Conservation (phyloP, 2,329 filamentous ascomycete genomes). For the Penicillium italicum region DNA sequence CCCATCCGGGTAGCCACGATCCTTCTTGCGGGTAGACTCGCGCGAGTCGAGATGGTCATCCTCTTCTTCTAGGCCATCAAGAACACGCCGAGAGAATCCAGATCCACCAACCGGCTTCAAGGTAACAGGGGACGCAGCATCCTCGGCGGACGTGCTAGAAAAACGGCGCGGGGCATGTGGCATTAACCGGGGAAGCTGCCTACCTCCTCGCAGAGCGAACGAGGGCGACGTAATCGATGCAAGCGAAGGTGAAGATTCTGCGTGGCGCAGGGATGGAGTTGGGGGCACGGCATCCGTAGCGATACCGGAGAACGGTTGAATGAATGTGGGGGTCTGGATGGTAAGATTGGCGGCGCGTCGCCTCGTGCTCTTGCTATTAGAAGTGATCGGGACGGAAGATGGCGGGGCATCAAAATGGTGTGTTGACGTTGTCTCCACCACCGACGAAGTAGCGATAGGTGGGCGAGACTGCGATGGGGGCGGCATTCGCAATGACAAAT, state of each 20-base stretch:
- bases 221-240: conserved; percentile 52
- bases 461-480: conserved; percentile 45
- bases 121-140: conserved; percentile 22
- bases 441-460: conserved; percentile 47
- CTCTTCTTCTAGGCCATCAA: conserved; percentile 52
- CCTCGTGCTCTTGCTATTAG: conserved; percentile 52
- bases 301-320: conserved; percentile 40
- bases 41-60: conserved; percentile 46
- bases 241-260: conserved; percentile 60
- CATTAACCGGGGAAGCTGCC: conserved; percentile 46
- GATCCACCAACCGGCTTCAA: conserved; percentile 28
- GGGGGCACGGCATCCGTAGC: conserved; percentile 54
- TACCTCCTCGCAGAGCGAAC: conserved; percentile 48
- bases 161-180: conserved; percentile 30
- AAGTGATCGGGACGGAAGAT: conserved; percentile 56
- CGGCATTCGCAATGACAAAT: conserved; percentile 60
- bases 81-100: conserved; percentile 27
- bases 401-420: conserved; percentile 50
- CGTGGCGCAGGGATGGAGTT: conserved; percentile 59
- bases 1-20: conserved; percentile 61
- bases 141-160: conserved; percentile 27
- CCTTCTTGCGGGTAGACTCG: conserved; percentile 59
- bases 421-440: conserved; percentile 41
- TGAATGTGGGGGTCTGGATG: conserved; percentile 54
- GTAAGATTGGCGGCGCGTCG: conserved; percentile 59